Conservation (phyloP, 2,329 filamentous ascomycete species). For the Penicillium sp. region DNA sequence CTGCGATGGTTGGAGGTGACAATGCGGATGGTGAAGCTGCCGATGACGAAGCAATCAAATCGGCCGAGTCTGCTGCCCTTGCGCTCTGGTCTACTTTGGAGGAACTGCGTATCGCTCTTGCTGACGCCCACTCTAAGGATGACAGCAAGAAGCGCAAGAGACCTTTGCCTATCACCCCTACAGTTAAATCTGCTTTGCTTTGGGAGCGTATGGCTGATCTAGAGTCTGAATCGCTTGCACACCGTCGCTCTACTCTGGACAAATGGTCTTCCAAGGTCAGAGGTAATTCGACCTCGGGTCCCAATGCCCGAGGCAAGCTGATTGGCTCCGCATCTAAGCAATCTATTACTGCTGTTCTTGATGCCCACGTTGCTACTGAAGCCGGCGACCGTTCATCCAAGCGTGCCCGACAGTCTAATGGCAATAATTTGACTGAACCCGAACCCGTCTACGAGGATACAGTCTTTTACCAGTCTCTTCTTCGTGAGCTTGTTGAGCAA, state of each 20-base stretch:
- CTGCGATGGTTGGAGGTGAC: constrained; percentile 44
- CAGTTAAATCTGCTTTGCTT: constrained; percentile 62
- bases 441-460: constrained; percentile 85
- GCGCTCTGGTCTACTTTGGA: constrained; percentile 74
- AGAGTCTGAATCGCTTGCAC: constrained; percentile 59
- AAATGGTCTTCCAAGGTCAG: constrained; percentile 87
- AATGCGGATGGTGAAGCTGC: constrained; percentile 28
- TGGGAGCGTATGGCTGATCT: constrained; percentile 70
- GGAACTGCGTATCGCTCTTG: constrained; percentile 42
- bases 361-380: constrained; percentile 46
- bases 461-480: constrained; percentile 87
- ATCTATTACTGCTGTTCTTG: constrained; percentile 45
- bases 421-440: constrained; percentile 7
- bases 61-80: constrained; percentile 81
- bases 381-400: constrained; percentile 34
- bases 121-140: constrained; percentile 36
- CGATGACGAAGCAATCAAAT: constrained; percentile 58
- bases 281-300: constrained; percentile 49
- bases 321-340: constrained; percentile 57
- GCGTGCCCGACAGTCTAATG: constrained; percentile 27
- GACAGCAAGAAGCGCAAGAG: constrained; percentile 49
- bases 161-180: constrained; percentile 47
- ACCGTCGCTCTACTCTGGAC: constrained; percentile 72
- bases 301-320: constrained; percentile 61
- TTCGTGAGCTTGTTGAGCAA: constrained; percentile 91